Conservation (phyloP, 768 basidiomycete species). For the Xanthoconium stramineum region DNA sequence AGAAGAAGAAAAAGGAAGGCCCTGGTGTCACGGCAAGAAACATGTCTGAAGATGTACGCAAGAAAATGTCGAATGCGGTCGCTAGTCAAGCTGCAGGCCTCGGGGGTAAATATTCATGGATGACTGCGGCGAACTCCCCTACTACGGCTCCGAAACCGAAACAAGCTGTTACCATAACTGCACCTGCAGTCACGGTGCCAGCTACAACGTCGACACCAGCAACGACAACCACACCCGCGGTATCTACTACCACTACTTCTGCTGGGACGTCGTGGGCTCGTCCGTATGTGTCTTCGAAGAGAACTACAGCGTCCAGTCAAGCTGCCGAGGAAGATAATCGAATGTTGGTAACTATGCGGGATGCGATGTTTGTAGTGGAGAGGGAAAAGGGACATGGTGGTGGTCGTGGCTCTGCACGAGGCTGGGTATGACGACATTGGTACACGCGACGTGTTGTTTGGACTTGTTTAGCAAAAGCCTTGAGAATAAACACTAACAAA, state of each 20-base stretch:
- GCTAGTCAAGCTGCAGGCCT: constrained; percentile 87
- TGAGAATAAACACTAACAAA: constrained; percentile 24
- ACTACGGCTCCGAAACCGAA: constrained; percentile 40
- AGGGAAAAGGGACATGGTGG: constrained; percentile 82
- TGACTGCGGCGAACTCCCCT: constrained; percentile 62
- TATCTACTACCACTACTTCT: constrained; percentile 12
- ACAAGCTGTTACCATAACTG: constrained; percentile 31
- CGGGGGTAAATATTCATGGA: constrained; percentile 83
- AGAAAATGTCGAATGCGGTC: constrained; percentile 89
- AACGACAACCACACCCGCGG: constrained; percentile 32
- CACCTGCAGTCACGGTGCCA: constrained; percentile 26
- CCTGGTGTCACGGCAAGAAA: constrained; percentile 83
- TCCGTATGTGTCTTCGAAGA: constrained; percentile 61
- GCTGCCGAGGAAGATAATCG: constrained; percentile 55
- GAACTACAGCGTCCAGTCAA: constrained; percentile 33
- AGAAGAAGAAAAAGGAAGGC: constrained; percentile 77
- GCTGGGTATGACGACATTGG: constrained; percentile 45
- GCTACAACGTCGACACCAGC: constrained; percentile 28
- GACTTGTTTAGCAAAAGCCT: constrained; percentile 23
- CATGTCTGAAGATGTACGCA: constrained; percentile 88
- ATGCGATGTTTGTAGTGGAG: constrained; percentile 84
- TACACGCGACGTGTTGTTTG: constrained; percentile 7
- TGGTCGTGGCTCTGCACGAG: constrained; percentile 70
- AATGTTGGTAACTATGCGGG: constrained; percentile 63
- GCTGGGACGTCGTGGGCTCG: constrained; percentile 50